Evolutionary conservation across 176 grass and related monocot genomes (phyloP).

Genomic region (Avena sativa): DNA sequence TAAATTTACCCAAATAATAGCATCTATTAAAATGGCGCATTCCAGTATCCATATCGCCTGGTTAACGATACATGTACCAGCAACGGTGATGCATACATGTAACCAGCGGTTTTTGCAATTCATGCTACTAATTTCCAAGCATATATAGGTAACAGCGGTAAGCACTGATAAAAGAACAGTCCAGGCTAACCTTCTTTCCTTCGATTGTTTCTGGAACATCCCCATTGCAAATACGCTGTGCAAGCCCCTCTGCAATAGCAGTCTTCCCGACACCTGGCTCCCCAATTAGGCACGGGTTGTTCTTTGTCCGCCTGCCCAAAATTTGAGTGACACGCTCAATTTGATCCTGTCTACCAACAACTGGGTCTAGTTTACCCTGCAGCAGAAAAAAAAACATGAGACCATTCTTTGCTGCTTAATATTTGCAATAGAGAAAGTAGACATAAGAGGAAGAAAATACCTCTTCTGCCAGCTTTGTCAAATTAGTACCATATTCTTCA

Average conservation of each 20-base stretch:
- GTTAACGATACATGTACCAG: not conserved
- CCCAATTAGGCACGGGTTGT: slow-evolving; percentile 95
- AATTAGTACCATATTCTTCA: slow-evolving; percentile 98
- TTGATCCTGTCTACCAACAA: slow-evolving; percentile 83
- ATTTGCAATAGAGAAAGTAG: not conserved
- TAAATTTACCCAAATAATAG: not conserved
- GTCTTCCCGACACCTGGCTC: slow-evolving; percentile 99
- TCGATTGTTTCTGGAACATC: slow-evolving; percentile 99
- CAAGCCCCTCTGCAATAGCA: slow-evolving; percentile 93
- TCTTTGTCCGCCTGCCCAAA: slow-evolving; percentile 93
- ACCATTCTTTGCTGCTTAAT: not conserved
- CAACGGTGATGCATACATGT: not conserved
- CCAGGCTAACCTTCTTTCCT: slow-evolving; percentile 86
- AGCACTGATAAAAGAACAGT: slow-evolving; percentile 2
- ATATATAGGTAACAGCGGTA: not conserved
- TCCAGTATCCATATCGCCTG: not conserved
- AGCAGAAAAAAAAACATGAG: slow-evolving; percentile 39
- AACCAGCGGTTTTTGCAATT: not conserved
- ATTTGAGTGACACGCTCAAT: slow-evolving; percentile 99
- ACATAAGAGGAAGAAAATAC: slow-evolving; percentile 44
- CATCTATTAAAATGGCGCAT: not conserved
- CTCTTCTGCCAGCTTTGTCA: slow-evolving; percentile 98
- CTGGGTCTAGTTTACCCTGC: slow-evolving; percentile 96
- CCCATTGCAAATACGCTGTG: slow-evolving; percentile 86
- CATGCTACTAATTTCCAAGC: slow-evolving; percentile 21